Percentiles rank a stretch among this genome's conserved stretches.
These are phyloP conservation scores for Leccinum rimulosum DNA, from an alignment of 768 basidiomycete genomes.

Conservation along the genomic window DNA sequence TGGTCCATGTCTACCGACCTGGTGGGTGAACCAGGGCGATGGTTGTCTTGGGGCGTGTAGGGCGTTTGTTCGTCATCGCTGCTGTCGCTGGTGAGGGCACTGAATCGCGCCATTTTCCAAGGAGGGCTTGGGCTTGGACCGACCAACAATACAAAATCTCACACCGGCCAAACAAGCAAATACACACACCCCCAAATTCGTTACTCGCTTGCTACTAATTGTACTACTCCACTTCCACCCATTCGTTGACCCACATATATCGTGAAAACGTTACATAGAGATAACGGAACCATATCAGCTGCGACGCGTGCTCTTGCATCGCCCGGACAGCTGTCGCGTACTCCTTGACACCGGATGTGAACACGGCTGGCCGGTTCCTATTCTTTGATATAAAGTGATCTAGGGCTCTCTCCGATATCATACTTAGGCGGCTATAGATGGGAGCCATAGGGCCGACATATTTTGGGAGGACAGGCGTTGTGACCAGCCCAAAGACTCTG, in stretches of 20 bases:
- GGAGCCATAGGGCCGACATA: constrained; percentile 59
- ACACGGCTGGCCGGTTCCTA: constrained; percentile 30
- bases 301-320: constrained; percentile 70
- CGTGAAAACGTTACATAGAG: constrained; percentile 76
- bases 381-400: not conserved
- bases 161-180: constrained; percentile 31
- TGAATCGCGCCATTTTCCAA: constrained; percentile 62
- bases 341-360: constrained; percentile 54
- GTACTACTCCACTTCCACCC: constrained; percentile 47
- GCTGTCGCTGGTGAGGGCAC: constrained; percentile 58
- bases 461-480: constrained; percentile 55
- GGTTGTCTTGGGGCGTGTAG: constrained; percentile 25
- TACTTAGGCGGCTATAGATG: constrained; percentile 46
- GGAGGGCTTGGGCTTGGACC: constrained; percentile 2
- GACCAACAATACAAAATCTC: constrained; percentile 24
- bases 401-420: constrained; percentile 21
- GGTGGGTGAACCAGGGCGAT: constrained; percentile 11
- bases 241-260: constrained; percentile 94
- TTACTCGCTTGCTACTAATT: too few species aligned
- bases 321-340: constrained; percentile 61
- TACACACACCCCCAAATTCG: constrained; percentile 1
- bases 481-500: constrained; percentile 58
- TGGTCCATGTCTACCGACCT: constrained; percentile 42
- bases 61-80: constrained; percentile 49
- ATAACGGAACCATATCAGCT: constrained; percentile 89